Conservation (phyloP, 345 rosid genomes). For the Syzygium jambos region DNA sequence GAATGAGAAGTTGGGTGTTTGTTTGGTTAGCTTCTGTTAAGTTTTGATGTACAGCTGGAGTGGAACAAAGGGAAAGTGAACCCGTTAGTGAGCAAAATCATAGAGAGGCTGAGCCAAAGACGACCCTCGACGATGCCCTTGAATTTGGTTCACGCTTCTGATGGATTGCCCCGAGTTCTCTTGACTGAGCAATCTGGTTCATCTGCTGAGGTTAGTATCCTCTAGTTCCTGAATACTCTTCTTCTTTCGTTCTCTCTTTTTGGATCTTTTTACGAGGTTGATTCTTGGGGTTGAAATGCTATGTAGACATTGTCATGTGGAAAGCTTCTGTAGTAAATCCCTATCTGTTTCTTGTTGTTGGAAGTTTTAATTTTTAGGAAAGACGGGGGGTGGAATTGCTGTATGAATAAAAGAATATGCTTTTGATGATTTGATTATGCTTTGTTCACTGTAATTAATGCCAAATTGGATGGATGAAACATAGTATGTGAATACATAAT, state of each 20-base stretch:
- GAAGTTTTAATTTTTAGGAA: neutral
- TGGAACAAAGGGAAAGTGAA: slow-evolving; percentile 51
- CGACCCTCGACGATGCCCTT: slow-evolving; percentile 55
- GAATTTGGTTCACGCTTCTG: slow-evolving; percentile 50
- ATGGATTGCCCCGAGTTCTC: slow-evolving; percentile 57
- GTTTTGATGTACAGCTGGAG: slow-evolving; percentile 38
- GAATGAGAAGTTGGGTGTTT: neutral
- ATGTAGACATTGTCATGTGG: neutral
- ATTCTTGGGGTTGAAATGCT: neutral
- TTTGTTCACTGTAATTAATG: neutral
- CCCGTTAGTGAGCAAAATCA: slow-evolving; percentile 49
- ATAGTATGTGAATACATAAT: neutral
- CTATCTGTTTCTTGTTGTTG: neutral
- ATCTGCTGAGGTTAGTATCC: slow-evolving; percentile 53
- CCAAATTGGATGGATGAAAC: neutral
- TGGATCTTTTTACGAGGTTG: neutral
- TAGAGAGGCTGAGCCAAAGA: slow-evolving; percentile 26
- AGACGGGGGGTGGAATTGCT: neutral
- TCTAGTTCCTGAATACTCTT: neutral
- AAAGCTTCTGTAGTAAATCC: neutral
- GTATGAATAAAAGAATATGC: neutral
- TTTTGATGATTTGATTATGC: neutral
- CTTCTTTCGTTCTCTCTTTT: neutral
- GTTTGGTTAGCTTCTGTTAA: neutral
- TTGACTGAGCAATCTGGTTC: slow-evolving; percentile 83